These are phyloP conservation scores for Thelonectria blattea DNA, from an alignment of 2,329 filamentous ascomycete genomes.

Conservation along the genomic window DNA sequence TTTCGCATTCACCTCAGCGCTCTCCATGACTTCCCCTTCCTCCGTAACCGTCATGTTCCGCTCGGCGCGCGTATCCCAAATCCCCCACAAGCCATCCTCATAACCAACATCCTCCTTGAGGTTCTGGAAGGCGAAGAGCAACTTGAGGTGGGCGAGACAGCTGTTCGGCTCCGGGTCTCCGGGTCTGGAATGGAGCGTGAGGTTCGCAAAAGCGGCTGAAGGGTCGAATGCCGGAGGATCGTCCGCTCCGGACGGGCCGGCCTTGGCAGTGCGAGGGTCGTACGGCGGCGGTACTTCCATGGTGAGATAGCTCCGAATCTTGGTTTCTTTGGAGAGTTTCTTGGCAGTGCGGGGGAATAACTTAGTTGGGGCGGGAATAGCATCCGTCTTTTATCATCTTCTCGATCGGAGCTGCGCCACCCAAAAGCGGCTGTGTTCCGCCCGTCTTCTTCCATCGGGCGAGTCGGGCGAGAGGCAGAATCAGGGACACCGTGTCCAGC, in stretches of 20 bases:
- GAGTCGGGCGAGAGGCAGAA: background rate
- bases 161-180: slow-evolving; percentile 25
- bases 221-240: slow-evolving; percentile 10
- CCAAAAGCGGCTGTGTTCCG: slow-evolving; percentile 8
- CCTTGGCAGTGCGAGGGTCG: background rate
- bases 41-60: slow-evolving; percentile 16
- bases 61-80: slow-evolving; percentile 53
- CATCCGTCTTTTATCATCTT: background rate
- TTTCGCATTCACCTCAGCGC: slow-evolving; percentile 7
- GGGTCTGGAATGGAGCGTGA: slow-evolving; percentile 19
- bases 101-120: slow-evolving; percentile 66
- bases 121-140: slow-evolving; percentile 67
- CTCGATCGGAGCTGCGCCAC: slow-evolving; percentile 10
- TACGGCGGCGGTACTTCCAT: slow-evolving; percentile 12
- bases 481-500: background rate
- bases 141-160: slow-evolving; percentile 62
- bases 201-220: slow-evolving; percentile 21
- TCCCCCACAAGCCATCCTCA: slow-evolving; percentile 65
- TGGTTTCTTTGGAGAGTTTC: background rate
- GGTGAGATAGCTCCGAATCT: too few species aligned
- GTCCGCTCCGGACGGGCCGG: background rate
- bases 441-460: background rate
- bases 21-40: slow-evolving; percentile 24
- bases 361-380: background rate
- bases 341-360: background rate